These are phyloP conservation scores for Rhizoclosmatium globosum DNA, from an alignment of 192 early-diverging fungal genomes.

Conservation along the genomic window DNA sequence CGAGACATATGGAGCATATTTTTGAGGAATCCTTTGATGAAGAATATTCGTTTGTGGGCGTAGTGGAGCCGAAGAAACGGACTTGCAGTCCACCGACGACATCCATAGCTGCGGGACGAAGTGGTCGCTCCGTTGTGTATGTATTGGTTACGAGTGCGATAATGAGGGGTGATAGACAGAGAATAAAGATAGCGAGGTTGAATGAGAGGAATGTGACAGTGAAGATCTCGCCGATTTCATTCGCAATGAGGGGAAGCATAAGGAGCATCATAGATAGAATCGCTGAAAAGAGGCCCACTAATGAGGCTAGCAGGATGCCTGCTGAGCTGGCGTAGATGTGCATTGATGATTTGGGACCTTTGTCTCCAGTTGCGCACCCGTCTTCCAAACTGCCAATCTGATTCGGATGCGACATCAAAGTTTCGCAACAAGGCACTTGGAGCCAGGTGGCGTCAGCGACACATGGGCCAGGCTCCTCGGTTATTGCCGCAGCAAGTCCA, in stretches of 20 bases:
- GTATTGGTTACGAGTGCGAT: background rate
- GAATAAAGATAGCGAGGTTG: background rate
- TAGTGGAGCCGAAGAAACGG: background rate
- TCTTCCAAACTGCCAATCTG: no score
- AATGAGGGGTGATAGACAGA: background rate
- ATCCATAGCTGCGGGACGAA: background rate
- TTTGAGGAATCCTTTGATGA: background rate
- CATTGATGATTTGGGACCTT: no score
- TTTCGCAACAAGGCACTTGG: no score
- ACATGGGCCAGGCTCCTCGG: no score
- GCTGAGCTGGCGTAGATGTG: no score
- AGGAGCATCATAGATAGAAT: background rate
- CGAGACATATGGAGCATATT: conserved; percentile 73
- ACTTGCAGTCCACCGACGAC: background rate
- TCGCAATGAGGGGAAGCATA: background rate
- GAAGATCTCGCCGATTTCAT: background rate
- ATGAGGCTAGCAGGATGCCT: no score
- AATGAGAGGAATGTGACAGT: background rate
- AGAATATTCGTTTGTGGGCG: background rate
- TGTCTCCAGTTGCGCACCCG: no score
- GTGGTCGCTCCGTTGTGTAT: background rate
- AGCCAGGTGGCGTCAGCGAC: no score
- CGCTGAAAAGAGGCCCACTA: background rate
- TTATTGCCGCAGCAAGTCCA: no score
- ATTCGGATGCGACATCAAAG: no score